A percentile compares a stretch with the other conserved stretches of the same genome.
These are phyloP conservation scores for Capsicum pubescens DNA, from an alignment of 257 asterid genomes.

Conservation along the genomic window DNA sequence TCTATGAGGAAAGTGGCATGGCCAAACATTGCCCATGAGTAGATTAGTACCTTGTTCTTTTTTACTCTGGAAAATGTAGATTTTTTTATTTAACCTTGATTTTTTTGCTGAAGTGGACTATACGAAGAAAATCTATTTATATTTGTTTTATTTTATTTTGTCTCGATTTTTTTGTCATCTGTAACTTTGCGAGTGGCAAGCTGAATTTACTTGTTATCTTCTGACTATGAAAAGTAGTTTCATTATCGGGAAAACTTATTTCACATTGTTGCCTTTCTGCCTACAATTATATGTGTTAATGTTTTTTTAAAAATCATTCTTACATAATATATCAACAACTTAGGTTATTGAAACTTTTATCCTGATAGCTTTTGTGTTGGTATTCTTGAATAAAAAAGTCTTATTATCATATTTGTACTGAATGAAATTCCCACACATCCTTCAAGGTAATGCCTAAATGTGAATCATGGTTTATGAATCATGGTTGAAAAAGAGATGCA, in stretches of 20 bases:
- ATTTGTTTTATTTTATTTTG: background rate
- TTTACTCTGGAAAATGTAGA: background rate
- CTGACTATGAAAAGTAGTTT: conserved; percentile 11
- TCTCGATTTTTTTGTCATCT: conserved; percentile 4
- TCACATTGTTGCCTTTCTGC: background rate
- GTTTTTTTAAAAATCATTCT: too few relatives aligned
- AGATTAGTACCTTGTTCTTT: background rate
- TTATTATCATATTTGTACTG: too few relatives aligned
- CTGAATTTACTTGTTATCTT: background rate
- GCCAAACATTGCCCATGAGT: background rate
- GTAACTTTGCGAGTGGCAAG: background rate
- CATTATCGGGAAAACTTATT: background rate
- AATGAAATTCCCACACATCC: too few relatives aligned
- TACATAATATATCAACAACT: background rate
- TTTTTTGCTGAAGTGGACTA: background rate
- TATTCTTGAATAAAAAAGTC: too few relatives aligned
- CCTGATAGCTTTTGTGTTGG: too few relatives aligned
- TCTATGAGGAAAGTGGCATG: conserved; percentile 4
- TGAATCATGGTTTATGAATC: too few relatives aligned
- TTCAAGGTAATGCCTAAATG: too few relatives aligned
- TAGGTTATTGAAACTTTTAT: too few relatives aligned
- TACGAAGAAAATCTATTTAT: background rate
- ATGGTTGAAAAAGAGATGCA: too few relatives aligned
- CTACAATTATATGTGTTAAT: background rate
- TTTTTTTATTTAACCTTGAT: background rate